Conservation (phyloP, 2,329 filamentous ascomycete species). For the Verticillium dahliae region DNA sequence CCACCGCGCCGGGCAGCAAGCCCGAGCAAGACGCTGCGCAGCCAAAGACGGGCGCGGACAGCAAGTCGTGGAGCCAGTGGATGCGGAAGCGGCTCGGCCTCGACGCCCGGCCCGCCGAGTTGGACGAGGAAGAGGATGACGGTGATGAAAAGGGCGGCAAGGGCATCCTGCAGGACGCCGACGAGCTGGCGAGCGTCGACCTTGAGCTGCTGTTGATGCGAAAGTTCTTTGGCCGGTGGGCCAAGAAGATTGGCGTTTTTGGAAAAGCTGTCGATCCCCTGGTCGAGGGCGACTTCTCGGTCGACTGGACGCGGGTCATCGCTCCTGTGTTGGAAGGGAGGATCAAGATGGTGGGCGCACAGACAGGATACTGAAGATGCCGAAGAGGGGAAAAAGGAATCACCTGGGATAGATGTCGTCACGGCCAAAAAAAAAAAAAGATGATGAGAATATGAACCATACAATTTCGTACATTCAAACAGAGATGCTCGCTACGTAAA, state of each 20-base stretch:
- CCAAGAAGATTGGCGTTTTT: constrained; percentile 57
- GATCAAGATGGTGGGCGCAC: constrained; percentile 44
- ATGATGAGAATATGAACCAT: neutral
- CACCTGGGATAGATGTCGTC: neutral
- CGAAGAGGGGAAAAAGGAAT: neutral
- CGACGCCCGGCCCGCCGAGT: constrained; percentile 23
- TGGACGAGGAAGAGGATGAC: constrained; percentile 27
- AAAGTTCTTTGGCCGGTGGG: constrained; percentile 68
- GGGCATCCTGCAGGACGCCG: constrained; percentile 17
- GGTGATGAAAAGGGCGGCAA: constrained; percentile 15
- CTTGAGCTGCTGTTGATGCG: constrained; percentile 58
- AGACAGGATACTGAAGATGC: neutral
- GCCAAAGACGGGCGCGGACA: constrained; percentile 9
- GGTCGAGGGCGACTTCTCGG: constrained; percentile 51
- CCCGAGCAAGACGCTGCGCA: no score
- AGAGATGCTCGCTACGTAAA: neutral
- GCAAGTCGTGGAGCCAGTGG: constrained; percentile 28
- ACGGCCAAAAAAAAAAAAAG: neutral
- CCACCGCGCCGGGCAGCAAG: neutral
- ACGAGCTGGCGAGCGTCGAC: constrained; percentile 39
- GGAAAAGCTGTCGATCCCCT: constrained; percentile 46
- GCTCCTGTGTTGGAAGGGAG: constrained; percentile 71
- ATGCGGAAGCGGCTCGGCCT: constrained; percentile 26
- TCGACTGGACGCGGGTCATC: constrained; percentile 76
- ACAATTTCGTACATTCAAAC: neutral